Conservation (phyloP, 1,284 basidiomycete genomes). For the Wolfiporia cocos region DNA sequence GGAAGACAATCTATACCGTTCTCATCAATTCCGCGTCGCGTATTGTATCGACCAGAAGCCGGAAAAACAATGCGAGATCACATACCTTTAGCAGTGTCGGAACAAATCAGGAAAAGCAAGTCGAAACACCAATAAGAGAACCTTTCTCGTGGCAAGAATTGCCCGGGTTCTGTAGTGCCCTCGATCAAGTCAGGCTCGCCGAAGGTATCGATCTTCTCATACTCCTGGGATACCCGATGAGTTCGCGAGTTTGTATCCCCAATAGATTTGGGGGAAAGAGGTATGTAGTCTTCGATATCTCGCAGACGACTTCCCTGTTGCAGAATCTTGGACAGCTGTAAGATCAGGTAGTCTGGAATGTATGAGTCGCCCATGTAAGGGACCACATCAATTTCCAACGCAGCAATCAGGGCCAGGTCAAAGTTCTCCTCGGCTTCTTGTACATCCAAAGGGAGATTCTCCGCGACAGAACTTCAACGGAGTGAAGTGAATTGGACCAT, state of each 20-base stretch:
- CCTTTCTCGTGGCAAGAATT: slow-evolving; percentile 66
- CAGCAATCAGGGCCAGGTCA: slow-evolving; percentile 75
- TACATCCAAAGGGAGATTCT: slow-evolving; percentile 51
- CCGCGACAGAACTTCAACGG: slow-evolving; percentile 42
- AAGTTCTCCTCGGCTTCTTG: slow-evolving; percentile 85
- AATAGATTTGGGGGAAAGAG: slow-evolving; percentile 17
- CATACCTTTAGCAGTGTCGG: slow-evolving; percentile 54
- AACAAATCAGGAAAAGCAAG: slow-evolving; percentile 77
- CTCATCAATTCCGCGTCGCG: too few species aligned
- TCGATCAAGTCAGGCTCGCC: slow-evolving; percentile 31
- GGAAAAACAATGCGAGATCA: too few species aligned
- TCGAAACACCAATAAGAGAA: slow-evolving; percentile 96
- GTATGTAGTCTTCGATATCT: slow-evolving; percentile 27
- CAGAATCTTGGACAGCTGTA: slow-evolving; percentile 67
- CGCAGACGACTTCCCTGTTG: slow-evolving; percentile 75
- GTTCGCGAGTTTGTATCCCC: background rate
- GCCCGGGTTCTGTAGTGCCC: slow-evolving; percentile 58
- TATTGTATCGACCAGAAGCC: too few species aligned
- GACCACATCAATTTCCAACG: slow-evolving; percentile 74
- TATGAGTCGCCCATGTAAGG: slow-evolving; percentile 66
- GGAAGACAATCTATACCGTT: slow-evolving; percentile 63
- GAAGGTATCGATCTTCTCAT: slow-evolving; percentile 33
- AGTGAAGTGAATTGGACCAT: background rate
- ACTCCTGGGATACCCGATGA: slow-evolving; percentile 21
- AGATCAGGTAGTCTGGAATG: slow-evolving; percentile 71